These are phyloP conservation scores for Chamaecrista fasciculata DNA, from an alignment of 306 rosid genomes.

Conservation along the genomic window DNA sequence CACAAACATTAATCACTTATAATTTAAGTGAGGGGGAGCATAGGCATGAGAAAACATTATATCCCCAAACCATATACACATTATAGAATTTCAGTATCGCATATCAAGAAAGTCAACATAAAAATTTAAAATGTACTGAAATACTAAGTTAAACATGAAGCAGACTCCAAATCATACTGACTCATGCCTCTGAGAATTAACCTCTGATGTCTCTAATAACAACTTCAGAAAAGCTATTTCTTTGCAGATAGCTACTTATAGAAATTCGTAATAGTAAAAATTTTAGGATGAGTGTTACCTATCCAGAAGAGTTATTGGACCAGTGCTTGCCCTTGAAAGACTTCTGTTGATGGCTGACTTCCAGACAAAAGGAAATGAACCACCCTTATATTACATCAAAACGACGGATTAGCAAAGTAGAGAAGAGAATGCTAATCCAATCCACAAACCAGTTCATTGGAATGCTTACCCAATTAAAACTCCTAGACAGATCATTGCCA, in stretches of 20 bases:
- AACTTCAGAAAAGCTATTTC: background rate
- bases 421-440: slow-evolving; percentile 23
- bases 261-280: slow-evolving; percentile 9
- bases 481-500: slow-evolving; percentile 92
- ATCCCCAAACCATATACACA: background rate
- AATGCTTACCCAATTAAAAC: slow-evolving; percentile 86
- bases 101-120: background rate
- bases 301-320: slow-evolving; percentile 62
- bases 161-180: background rate
- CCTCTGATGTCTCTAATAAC: too few relatives aligned
- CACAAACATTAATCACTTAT: background rate
- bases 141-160: background rate
- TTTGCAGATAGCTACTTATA: slow-evolving; percentile 4
- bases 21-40: background rate
- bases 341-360: slow-evolving; percentile 76
- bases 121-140: background rate
- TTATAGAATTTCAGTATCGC: background rate
- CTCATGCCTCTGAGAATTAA: background rate
- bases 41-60: background rate
- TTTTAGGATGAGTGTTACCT: slow-evolving; percentile 45
- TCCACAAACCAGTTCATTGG: slow-evolving; percentile 12
- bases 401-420: slow-evolving; percentile 32
- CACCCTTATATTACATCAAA: slow-evolving; percentile 66
- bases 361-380: slow-evolving; percentile 96
- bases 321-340: slow-evolving; percentile 61